These are phyloP conservation scores for Phialophora macrospora DNA, from an alignment of 2,329 filamentous ascomycete genomes.

Conservation along the genomic window DNA sequence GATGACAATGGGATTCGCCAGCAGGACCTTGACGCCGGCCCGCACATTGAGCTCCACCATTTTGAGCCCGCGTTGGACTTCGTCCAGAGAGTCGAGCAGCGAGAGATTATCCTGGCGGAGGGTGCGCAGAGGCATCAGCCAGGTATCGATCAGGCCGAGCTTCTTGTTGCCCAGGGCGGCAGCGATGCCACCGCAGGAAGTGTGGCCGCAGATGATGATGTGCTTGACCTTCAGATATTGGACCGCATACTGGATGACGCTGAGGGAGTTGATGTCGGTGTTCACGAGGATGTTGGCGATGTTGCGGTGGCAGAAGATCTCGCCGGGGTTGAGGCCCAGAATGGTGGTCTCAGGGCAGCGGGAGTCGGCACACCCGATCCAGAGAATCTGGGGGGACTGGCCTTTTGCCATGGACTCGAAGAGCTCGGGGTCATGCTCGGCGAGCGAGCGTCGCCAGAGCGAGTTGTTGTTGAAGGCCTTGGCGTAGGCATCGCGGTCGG, in stretches of 20 bases:
- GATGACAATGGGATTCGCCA: constrained; percentile 70
- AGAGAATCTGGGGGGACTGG: constrained; percentile 69
- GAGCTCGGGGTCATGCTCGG: constrained; percentile 63
- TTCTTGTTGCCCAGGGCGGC: constrained; percentile 62
- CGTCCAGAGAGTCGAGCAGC: constrained; percentile 54
- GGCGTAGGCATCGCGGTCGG: constrained; percentile 31
- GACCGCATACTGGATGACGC: constrained; percentile 81
- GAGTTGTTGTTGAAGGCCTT: constrained; percentile 40
- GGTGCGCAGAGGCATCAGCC: constrained; percentile 63
- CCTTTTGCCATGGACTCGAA: constrained; percentile 70
- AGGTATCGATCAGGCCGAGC: constrained; percentile 65
- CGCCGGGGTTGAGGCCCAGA: constrained; percentile 73
- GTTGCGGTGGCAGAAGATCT: constrained; percentile 89
- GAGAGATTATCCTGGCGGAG: constrained; percentile 60
- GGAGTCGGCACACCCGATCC: constrained; percentile 86
- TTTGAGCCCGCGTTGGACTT: constrained; percentile 60
- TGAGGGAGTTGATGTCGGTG: constrained; percentile 74
- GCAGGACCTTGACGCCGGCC: constrained; percentile 68
- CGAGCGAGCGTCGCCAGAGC: constrained; percentile 38
- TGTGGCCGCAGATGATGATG: constrained; percentile 67
- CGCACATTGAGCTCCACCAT: constrained; percentile 79
- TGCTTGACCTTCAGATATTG: constrained; percentile 69
- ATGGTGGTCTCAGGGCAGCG: constrained; percentile 83
- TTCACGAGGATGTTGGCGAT: constrained; percentile 82
- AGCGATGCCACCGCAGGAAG: constrained; percentile 63